Percentiles rank a stretch among this genome's conserved stretches.
Conservation (phyloP, 2,329 filamentous ascomycete genomes). For the Apiospora marii region DNA sequence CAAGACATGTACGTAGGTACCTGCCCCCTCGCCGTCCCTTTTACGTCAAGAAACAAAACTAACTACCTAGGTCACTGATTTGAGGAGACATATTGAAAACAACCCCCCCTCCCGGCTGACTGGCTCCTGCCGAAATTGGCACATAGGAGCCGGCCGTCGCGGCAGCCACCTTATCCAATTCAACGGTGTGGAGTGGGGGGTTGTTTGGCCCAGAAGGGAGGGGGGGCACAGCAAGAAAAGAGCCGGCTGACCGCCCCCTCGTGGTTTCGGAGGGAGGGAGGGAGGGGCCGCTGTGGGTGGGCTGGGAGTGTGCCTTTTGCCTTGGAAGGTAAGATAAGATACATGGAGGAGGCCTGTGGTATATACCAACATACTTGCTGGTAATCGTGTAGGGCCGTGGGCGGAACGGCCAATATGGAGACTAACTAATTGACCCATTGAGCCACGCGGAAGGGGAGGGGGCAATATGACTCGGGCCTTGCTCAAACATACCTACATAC, state of each 20-base stretch:
- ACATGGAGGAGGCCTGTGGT: background rate
- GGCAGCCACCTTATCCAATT: background rate
- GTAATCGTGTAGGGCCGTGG: background rate
- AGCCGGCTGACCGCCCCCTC: conserved; percentile 8
- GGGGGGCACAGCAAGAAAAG: background rate
- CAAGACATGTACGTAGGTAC: too few relatives aligned
- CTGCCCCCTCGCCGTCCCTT: background rate
- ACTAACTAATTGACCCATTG: background rate
- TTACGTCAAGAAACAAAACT: conserved; percentile 11
- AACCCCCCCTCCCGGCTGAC: background rate
- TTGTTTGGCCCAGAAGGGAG: background rate
- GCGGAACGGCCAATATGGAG: background rate
- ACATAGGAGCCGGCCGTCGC: background rate
- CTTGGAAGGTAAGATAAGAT: background rate
- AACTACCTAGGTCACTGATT: too few relatives aligned
- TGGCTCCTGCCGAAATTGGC: background rate
- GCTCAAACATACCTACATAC: background rate
- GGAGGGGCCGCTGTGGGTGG: background rate
- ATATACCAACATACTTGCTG: background rate
- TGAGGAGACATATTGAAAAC: background rate
- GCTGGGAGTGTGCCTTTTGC: background rate
- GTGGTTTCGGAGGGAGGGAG: background rate
- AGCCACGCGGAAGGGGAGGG: background rate
- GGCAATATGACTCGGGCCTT: background rate
- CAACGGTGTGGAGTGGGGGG: background rate